phyloP scores from a whole-genome alignment of 2,329 filamentous ascomycete genomes.

The Fusarium scirpi region DNA sequence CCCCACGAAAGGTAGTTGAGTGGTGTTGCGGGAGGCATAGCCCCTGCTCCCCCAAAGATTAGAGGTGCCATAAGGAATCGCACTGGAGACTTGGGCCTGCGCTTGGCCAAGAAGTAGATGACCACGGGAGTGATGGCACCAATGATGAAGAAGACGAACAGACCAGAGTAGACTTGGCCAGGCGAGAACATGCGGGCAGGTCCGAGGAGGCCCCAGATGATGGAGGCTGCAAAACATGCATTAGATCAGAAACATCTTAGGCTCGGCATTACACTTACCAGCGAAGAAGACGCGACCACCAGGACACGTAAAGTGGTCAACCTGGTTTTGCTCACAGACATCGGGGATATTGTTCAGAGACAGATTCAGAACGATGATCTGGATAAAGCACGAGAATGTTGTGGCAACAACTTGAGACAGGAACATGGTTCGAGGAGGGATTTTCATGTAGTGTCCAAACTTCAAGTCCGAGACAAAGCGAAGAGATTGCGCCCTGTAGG shows the following conservation, averaged over 20 bases:
- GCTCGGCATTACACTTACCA: conserved; percentile 52
- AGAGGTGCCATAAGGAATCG: conserved; percentile 70
- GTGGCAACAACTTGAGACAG: conserved; percentile 74
- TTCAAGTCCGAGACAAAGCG: conserved; percentile 75
- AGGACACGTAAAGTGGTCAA: conserved; percentile 72
- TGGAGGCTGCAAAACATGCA: conserved; percentile 58
- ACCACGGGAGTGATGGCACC: conserved; percentile 66
- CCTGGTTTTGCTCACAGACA: conserved; percentile 70
- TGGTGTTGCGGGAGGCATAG: conserved; percentile 75
- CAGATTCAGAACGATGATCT: conserved; percentile 73
- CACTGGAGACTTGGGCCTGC: conserved; percentile 63
- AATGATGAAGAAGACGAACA: conserved; percentile 70
- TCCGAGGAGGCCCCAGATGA: conserved; percentile 76
- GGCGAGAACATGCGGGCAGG: conserved; percentile 73
- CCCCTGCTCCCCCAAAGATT: conserved; percentile 70
- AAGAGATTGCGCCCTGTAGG: conserved; percentile 66
- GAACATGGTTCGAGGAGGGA: conserved; percentile 75
- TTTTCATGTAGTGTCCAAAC: conserved; percentile 80
- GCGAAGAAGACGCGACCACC: conserved; percentile 74
- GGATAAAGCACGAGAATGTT: conserved; percentile 74
- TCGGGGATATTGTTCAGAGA: conserved; percentile 70
- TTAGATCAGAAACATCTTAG: conserved; percentile 10
- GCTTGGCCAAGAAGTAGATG: conserved; percentile 63
- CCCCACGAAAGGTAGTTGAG: conserved; percentile 82
- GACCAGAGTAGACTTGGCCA: conserved; percentile 69